Evolutionary conservation across 2,329 filamentous ascomycete genomes (phyloP).

Genomic region (Aspergillus pseudoterreus): DNA sequence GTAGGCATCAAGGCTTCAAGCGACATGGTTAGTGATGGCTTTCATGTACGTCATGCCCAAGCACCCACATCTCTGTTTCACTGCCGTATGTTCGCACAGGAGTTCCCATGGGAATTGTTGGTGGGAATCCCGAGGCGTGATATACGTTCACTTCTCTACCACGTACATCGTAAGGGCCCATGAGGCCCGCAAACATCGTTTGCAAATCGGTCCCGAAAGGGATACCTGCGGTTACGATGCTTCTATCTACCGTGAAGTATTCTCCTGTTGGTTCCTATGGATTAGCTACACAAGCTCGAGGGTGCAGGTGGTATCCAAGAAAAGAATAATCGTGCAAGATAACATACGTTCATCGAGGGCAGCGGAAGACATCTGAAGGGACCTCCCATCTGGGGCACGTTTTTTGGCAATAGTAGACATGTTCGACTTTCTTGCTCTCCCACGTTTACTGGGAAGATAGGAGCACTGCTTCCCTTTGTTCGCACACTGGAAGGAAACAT

Average conservation of each 20-base stretch:
- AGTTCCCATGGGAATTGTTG: constrained; percentile 22
- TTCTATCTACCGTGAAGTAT: background rate
- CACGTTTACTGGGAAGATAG: constrained; percentile 43
- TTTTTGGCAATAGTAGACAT: constrained; percentile 21
- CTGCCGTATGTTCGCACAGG: constrained; percentile 38
- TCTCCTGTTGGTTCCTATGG: background rate
- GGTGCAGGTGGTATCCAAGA: constrained; percentile 21
- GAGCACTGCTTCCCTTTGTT: constrained; percentile 39
- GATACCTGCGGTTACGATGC: constrained; percentile 20
- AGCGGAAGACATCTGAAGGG: constrained; percentile 13
- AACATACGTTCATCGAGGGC: constrained; percentile 32
- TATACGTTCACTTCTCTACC: constrained; percentile 10
- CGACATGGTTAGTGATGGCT: background rate
- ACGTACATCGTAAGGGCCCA: constrained; percentile 20
- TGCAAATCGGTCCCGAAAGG: constrained; percentile 36
- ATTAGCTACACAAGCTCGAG: constrained; percentile 34
- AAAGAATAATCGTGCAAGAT: background rate
- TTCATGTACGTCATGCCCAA: background rate
- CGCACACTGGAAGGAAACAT: constrained; percentile 28
- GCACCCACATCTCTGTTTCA: constrained; percentile 39
- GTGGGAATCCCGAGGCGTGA: constrained; percentile 24
- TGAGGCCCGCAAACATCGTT: constrained; percentile 37
- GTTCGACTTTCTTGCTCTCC: constrained; percentile 42
- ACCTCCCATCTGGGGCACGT: constrained; percentile 17
- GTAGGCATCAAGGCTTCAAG: constrained; percentile 41